phyloP scores from a whole-genome alignment of 106 monocot species.

The Hemerocallis citrina region DNA sequence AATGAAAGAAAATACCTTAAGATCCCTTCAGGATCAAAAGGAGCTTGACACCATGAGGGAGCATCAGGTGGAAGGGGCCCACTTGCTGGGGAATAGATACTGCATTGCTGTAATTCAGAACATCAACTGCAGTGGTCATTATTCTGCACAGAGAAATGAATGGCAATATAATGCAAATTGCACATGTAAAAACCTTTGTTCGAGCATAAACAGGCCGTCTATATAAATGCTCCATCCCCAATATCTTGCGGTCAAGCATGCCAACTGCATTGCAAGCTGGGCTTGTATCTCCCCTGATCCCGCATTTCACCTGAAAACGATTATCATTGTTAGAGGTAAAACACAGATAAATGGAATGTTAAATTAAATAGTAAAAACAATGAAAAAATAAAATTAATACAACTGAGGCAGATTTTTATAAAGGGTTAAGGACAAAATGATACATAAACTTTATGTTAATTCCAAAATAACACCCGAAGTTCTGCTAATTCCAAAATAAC shows the following conservation, averaged over 20 bases:
- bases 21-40: conserved; percentile 95
- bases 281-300: conserved; percentile 62
- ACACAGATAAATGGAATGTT: background rate
- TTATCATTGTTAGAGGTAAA: background rate
- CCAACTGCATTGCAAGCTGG: conserved; percentile 96
- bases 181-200: conserved; percentile 31
- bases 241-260: conserved; percentile 72
- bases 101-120: conserved; percentile 69
- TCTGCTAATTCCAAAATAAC: too few species aligned
- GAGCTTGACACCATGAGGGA: conserved; percentile 94
- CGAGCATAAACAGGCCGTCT: conserved; percentile 56
- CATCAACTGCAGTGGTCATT: background rate
- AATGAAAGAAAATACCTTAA: conserved; percentile 45
- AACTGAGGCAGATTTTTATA: too few species aligned
- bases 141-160: background rate
- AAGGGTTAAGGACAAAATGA: too few species aligned
- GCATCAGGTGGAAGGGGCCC: conserved; percentile 83
- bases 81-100: conserved; percentile 56
- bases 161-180: background rate
- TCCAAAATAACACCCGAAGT: too few species aligned
- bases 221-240: conserved; percentile 79
- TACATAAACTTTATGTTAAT: too few species aligned
- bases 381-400: too few species aligned
- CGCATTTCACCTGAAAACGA: conserved; percentile 75
- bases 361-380: background rate